phyloP scores from a whole-genome alignment of 2,329 filamentous ascomycete species.

The Aphanoascus verrucosus region DNA sequence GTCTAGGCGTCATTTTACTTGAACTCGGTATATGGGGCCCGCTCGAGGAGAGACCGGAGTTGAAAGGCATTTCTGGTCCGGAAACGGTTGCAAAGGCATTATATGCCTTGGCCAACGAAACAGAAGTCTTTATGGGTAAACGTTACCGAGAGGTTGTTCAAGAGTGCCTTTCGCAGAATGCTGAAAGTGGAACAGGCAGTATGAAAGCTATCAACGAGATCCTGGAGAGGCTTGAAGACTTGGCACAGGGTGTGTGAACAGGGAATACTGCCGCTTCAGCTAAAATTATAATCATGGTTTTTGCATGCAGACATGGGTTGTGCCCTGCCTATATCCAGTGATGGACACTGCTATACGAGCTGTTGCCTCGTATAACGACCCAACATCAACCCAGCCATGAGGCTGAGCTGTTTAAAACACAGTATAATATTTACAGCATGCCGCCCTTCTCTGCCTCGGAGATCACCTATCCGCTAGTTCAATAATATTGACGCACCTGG shows the following conservation, averaged over 20 bases:
- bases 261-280: not conserved
- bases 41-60: not conserved
- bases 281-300: not conserved
- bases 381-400: not conserved
- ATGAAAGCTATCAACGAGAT: not conserved
- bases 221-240: not conserved
- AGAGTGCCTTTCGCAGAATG: not conserved
- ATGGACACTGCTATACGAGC: not conserved
- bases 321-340: not conserved
- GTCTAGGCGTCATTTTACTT: not conserved
- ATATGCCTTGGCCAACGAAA: not conserved
- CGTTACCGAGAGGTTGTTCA: not conserved
- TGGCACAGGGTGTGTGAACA: not conserved
- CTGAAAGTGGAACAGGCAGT: not conserved
- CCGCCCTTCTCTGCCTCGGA: not conserved
- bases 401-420: not conserved
- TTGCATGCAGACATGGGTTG: not conserved
- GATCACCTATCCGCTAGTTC: not conserved
- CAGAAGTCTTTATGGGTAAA: not conserved
- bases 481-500: not conserved
- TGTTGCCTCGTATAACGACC: not conserved
- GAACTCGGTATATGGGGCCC: not conserved
- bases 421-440: not conserved
- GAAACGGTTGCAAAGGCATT: not conserved
- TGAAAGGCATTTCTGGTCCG: not conserved